Base-by-base conservation (phyloP, 192 early-diverging fungal genomes). In the Coemansia sp. region DNA sequence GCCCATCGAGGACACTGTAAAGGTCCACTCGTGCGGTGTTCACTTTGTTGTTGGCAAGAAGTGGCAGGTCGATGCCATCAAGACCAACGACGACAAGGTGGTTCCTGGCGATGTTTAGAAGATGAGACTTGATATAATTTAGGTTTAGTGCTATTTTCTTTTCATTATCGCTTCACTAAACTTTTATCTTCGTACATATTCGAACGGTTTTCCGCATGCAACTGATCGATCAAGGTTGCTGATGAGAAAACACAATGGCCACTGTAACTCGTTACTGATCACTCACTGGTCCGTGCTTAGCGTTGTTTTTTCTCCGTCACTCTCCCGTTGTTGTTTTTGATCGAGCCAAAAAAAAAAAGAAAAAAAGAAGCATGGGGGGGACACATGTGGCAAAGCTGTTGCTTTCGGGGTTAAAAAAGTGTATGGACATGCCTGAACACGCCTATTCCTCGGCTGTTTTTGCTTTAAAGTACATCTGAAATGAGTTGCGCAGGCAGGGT, bases 1-100 rank as follows among this genome's bases (percentile, higher is more conserved):
- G 57, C 89, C 87, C 17, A 76, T 91, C 38, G 91, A 92, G 54
- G 87, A 90, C 33, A 81, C 86, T 11, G 81, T 82, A 59, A 63
- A 69, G 34, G 46, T 68, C 9, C 81, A 82, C 53, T 82, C 81
- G 34, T 71, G 68, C 20, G 81, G 81, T 11, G 23, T 82, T 9
- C 81, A 82, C 65, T 62, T 74, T 61, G 75, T 82, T 20, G 59
- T 82, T 29, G 81, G 81, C 52, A 78, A 70, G 14, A 81, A 73
- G 62, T 81, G 79, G 79, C 41, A 76, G 61, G 73, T 81, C 3
- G 66, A 61, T 4, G 63, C 67, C 2, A 68, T 50, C 67, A 73
- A 33, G 15, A 70, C 69, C 22, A 68, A 71, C 42, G 64, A 57
- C 33, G 23, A 32, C 4, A 57, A 32, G 20, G 40, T 54, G 48